phyloP scores from a whole-genome alignment of 2,329 filamentous ascomycete species.

The Aspergillus viridinutans region DNA sequence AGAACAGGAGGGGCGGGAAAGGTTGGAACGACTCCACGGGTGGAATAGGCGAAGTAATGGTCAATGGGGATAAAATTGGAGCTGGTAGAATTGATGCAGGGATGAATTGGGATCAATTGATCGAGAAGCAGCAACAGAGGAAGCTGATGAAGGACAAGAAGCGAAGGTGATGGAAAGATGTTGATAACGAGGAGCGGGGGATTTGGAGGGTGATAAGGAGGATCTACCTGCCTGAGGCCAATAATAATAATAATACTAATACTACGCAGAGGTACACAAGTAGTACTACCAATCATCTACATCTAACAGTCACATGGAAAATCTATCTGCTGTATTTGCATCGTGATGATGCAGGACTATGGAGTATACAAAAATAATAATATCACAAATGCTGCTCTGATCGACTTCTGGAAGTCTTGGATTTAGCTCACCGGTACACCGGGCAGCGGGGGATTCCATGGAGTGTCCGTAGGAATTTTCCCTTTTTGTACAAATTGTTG shows the following conservation, averaged over 20 bases:
- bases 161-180: neutral
- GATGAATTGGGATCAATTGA: neutral
- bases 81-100: neutral
- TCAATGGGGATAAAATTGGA: slow-evolving; percentile 3
- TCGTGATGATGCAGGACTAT: neutral
- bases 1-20: neutral
- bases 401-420: neutral
- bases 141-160: neutral
- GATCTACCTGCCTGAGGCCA: neutral
- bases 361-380: neutral
- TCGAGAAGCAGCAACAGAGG: neutral
- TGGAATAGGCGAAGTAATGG: slow-evolving; percentile 3
- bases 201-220: slow-evolving; percentile 1
- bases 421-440: slow-evolving; percentile 10
- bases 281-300: neutral
- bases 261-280: too few relatives aligned
- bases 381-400: neutral
- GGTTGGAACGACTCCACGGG: slow-evolving; percentile 2
- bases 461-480: neutral
- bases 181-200: neutral
- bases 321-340: neutral
- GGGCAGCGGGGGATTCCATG: slow-evolving; percentile 7
- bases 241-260: too few relatives aligned
- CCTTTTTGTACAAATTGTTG: neutral
- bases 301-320: neutral